Evolutionary conservation across 768 basidiomycete genomes (phyloP), one percentile per base, ranked within the genome.

Genomic region (Suillus cothurnatus): DNA sequence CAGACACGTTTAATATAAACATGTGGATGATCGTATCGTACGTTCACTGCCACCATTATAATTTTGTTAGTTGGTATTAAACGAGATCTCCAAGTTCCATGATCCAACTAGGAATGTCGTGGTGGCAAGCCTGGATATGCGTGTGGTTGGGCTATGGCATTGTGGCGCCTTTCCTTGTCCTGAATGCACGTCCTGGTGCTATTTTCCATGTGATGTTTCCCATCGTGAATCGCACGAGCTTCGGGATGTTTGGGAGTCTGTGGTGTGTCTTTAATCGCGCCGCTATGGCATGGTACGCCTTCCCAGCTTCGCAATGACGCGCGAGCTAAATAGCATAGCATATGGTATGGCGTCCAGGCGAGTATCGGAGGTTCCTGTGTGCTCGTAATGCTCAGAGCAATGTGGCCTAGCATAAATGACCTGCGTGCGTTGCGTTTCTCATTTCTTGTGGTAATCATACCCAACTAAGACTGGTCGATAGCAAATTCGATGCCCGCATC

Each of bases 51-150:
- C 26, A 19, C 19, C 9, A 28, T 12, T 9, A 9, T 19, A 3
- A 31, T 41, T 7, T 39, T 8, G 12, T 38, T 59, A 26, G 4
- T 59, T 3, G 11, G 26, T 41, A 12, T 31, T 41, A 11, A 59
- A 38, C 38, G 36, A 58, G 21, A 41, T 31, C 9, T 39, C 15
- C 39, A 59, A 59, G 58, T 0, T 88, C 88, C 15, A 90, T 92
- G 90, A 83, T 88, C 38, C 85, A 89, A 66, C 76, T 87, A 34
- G 88, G 89, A 4, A 82, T 93, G 36, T 88, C 88, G 0, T 93
- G 90, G 91, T 93, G 90, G 91, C 89, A 93, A 73, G 88, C 92
- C 19, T 91, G 92, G 90, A 82, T 94, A 61, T 92, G 88, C 65
- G 89, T 90, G 15, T 91, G 88, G 89, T 68, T 90, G 41, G 87